Evolutionary conservation across 2,329 filamentous ascomycete species (phyloP), one percentile per base, ranked within the genome.

Genomic region (Tolypocladium inflatum): DNA sequence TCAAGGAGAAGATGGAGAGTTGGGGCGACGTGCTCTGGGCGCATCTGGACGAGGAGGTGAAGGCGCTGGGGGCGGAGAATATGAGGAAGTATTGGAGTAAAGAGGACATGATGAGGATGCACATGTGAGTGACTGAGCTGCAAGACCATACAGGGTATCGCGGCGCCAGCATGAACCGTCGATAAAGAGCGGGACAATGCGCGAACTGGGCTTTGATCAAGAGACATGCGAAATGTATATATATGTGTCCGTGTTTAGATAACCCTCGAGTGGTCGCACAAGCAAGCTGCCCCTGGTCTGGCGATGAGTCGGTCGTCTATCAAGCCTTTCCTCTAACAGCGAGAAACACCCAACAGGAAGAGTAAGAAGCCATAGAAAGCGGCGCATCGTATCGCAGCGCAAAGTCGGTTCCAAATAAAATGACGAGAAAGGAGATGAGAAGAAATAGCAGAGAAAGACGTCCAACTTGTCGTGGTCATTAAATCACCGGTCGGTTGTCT

Each of bases 1-100:
- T 96, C 70, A 87, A 85, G 74, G 76, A 71, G 41, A 80, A 89
- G 66, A 86, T 96, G 85, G 89, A 95, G 71, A 72, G 71, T 5
- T 96, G 92, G 83, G 89, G 89, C 13, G 77, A 78, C 11, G 89
- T 96, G 62, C 71, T 96, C 54, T 93, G 90, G 89, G 77, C 76
- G 67, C 91, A 96, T 78, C 74, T 96, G 60, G 89, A 94, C 66
- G 86, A 92, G 65, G 91, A 96, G 78, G 91, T 96, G 9, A 76
- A 79, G 71, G 82, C 88, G 63, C 72, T 96, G 38, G 83, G 87
- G 2, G 91, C 91, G 51, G 89, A 94, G 71, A 95, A 93, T 70
- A 96, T 96, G 91, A 80, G 90, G 64, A 84, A 79, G 71, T 91
- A 89, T 71, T 96, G 90, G 89, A 88, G 79, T 0, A 64, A 85